Conservation (phyloP, 768 basidiomycete genomes). For the Tremella mesenterica region DNA sequence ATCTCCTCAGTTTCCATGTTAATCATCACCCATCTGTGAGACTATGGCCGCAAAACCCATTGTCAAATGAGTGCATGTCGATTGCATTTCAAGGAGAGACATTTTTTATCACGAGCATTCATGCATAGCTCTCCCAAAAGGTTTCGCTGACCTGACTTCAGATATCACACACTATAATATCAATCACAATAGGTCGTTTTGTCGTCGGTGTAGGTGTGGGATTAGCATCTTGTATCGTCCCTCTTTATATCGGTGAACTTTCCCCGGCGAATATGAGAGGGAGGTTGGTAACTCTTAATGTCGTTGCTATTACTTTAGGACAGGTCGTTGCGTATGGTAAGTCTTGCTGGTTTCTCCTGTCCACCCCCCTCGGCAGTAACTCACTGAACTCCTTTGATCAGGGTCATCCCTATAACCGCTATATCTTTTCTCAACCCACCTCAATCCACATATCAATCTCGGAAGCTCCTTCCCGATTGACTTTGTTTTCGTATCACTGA, state of each 20-base stretch:
- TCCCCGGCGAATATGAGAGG: constrained; percentile 53
- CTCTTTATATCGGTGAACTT: constrained; percentile 75
- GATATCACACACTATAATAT: constrained; percentile 54
- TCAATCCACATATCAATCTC: too few relatives aligned
- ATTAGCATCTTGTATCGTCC: constrained; percentile 66
- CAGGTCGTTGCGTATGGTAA: constrained; percentile 72
- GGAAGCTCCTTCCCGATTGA: too few relatives aligned
- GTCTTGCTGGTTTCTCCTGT: constrained; percentile 61
- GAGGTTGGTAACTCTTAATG: constrained; percentile 71
- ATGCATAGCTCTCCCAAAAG: too few relatives aligned
- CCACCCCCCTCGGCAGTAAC: constrained; percentile 30
- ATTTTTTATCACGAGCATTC: too few relatives aligned
- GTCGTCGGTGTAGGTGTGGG: constrained; percentile 66
- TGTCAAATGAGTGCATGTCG: too few relatives aligned
- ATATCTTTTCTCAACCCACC: background rate
- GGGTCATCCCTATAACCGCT: background rate
- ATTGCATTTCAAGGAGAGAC: too few relatives aligned
- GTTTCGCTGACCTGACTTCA: background rate
- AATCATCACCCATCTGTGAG: too few relatives aligned
- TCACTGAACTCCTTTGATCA: background rate
- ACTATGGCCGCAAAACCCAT: too few relatives aligned
- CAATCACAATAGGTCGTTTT: constrained; percentile 68
- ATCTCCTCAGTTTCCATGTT: too few relatives aligned
- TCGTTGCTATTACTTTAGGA: constrained; percentile 64
- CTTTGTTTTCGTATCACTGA: too few relatives aligned